phyloP scores from a whole-genome alignment of 2,329 filamentous ascomycete genomes.

The Colletotrichum sp. region DNA sequence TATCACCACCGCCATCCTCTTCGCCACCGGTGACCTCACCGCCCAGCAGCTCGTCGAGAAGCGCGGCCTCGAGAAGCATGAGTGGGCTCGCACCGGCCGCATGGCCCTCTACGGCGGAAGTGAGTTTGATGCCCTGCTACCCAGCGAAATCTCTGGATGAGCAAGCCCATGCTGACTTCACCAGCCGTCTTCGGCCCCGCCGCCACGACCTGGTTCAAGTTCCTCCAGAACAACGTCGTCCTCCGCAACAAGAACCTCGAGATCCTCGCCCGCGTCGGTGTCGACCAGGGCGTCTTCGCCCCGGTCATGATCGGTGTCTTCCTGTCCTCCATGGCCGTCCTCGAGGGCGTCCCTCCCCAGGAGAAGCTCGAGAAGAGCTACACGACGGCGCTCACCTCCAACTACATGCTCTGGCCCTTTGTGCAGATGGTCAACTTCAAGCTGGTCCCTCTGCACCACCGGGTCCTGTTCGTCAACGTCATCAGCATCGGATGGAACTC shows the following conservation, averaged over 20 bases:
- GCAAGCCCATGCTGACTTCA: not conserved
- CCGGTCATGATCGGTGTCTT: conserved; percentile 84
- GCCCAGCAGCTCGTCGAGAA: conserved; percentile 92
- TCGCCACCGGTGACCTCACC: conserved; percentile 88
- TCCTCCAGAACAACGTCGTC: conserved; percentile 74
- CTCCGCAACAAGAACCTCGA: conserved; percentile 71
- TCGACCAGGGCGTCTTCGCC: conserved; percentile 84
- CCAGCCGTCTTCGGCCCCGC: conserved; percentile 84
- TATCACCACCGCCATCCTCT: conserved; percentile 88
- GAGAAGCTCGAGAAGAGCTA: conserved; percentile 79
- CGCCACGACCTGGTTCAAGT: conserved; percentile 84
- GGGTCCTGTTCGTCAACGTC: conserved; percentile 86
- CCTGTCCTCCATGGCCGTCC: conserved; percentile 81
- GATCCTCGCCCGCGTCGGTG: conserved; percentile 78
- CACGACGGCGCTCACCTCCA: conserved; percentile 74
- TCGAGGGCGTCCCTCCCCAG: conserved; percentile 67
- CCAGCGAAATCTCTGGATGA: not conserved
- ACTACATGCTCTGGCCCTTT: conserved; percentile 87
- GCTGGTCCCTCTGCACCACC: conserved; percentile 81
- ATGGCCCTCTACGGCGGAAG: conserved; percentile 83
- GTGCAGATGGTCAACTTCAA: conserved; percentile 90
- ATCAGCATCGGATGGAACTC: conserved; percentile 73
- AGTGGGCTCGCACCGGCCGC: conserved; percentile 72
- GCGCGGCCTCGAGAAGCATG: conserved; percentile 78
- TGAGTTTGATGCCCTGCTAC: conserved; percentile 43